Evolutionary conservation across 176 grass and related monocot genomes (phyloP).

Genomic region (Lolium rigidum): DNA sequence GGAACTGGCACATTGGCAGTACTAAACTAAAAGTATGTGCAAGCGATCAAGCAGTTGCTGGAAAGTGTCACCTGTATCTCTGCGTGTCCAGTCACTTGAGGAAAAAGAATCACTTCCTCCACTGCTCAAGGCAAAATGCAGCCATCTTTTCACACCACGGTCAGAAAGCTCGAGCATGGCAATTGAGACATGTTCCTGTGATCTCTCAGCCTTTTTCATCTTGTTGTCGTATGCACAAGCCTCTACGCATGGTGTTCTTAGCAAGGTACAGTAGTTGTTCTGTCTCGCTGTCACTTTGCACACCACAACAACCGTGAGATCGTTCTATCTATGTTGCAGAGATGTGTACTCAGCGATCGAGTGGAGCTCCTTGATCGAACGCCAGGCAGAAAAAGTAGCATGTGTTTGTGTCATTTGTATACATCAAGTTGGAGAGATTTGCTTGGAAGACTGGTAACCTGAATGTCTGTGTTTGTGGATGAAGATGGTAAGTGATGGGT

Average conservation of each 20-base stretch:
- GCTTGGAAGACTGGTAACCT: background rate
- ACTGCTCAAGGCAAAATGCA: conserved; percentile 6
- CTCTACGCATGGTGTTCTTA: background rate
- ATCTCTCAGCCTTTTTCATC: conserved; percentile 5
- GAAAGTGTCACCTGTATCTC: conserved; percentile 15
- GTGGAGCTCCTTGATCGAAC: background rate
- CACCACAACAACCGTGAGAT: background rate
- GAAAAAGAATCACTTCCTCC: background rate
- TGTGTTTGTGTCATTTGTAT: background rate
- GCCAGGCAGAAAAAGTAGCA: background rate
- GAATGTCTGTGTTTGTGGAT: no score
- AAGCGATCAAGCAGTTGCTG: conserved; percentile 11
- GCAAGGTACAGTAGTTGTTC: background rate
- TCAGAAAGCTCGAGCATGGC: conserved; percentile 1
- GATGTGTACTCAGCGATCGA: background rate
- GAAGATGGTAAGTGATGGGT: no score
- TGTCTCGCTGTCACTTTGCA: background rate
- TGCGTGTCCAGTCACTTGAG: background rate
- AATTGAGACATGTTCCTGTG: background rate
- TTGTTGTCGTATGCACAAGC: no score
- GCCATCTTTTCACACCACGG: conserved; percentile 3
- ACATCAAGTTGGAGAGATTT: conserved; percentile 18
- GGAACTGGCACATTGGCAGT: background rate
- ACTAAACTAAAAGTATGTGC: background rate
- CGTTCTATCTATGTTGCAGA: background rate